These are phyloP conservation scores for Simplicillium sp. DNA, from an alignment of 2,329 filamentous ascomycete genomes.

Conservation along the genomic window DNA sequence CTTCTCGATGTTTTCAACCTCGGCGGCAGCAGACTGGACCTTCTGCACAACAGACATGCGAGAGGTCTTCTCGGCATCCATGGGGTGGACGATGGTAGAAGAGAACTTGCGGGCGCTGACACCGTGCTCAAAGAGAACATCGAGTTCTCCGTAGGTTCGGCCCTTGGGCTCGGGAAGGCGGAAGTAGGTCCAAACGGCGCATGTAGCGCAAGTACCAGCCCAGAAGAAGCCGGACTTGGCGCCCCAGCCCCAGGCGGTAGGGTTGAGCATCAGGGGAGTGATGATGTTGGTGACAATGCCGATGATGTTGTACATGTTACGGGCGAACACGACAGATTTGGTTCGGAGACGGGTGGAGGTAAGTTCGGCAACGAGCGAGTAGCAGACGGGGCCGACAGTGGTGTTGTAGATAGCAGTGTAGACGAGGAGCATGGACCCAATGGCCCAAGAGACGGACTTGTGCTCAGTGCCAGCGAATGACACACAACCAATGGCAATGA, in stretches of 20 bases:
- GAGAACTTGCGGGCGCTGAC: slow-evolving; percentile 32
- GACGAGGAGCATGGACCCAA: slow-evolving; percentile 27
- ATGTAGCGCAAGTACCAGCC: slow-evolving; percentile 32
- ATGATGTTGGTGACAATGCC: slow-evolving; percentile 36
- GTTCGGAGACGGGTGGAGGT: slow-evolving; percentile 34
- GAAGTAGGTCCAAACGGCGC: slow-evolving; percentile 40
- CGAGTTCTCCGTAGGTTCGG: slow-evolving; percentile 44
- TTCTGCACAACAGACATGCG: background rate
- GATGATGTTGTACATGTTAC: slow-evolving; percentile 37
- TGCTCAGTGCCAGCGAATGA: slow-evolving; percentile 22
- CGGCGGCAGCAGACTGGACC: background rate
- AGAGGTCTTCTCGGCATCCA: background rate
- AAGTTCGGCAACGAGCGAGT: slow-evolving; percentile 62
- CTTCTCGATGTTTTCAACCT: no score
- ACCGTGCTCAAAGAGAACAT: slow-evolving; percentile 40
- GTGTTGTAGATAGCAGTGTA: slow-evolving; percentile 33
- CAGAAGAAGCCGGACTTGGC: slow-evolving; percentile 39
- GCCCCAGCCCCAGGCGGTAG: slow-evolving; percentile 34
- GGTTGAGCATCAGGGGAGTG: slow-evolving; percentile 37
- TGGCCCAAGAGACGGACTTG: slow-evolving; percentile 23
- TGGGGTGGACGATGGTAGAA: slow-evolving; percentile 13
- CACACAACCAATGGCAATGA: slow-evolving; percentile 28
- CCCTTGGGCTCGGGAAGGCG: slow-evolving; percentile 45
- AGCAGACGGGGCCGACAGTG: slow-evolving; percentile 53
- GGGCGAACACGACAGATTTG: slow-evolving; percentile 34